Evolutionary conservation across 352 stramenopile genomes (phyloP).

Genomic region (Phytophthora lateralis): DNA sequence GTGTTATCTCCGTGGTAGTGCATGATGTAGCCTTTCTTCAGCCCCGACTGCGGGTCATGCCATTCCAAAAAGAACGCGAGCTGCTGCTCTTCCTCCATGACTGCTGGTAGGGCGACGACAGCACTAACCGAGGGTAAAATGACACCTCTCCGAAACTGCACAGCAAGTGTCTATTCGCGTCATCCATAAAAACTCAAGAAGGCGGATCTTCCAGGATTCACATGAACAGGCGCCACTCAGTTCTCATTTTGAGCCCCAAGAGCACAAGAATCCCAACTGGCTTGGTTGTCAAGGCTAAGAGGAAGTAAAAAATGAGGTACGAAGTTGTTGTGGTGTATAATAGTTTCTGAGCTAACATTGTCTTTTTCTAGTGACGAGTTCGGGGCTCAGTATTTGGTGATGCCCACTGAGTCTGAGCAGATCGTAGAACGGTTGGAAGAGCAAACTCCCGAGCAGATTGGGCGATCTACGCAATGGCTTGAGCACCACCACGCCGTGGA

Average conservation of each 20-base stretch:
- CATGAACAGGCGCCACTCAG: slow-evolving; percentile 28
- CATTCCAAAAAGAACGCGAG: slow-evolving; percentile 83
- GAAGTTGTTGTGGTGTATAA: slow-evolving; percentile 3
- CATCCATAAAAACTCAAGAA: neutral
- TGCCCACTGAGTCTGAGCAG: slow-evolving; percentile 83
- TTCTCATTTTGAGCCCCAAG: slow-evolving; percentile 22
- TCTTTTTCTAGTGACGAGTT: slow-evolving; percentile 28
- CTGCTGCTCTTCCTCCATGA: slow-evolving; percentile 58
- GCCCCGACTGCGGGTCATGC: slow-evolving; percentile 72
- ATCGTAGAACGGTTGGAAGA: slow-evolving; percentile 77
- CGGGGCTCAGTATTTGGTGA: slow-evolving; percentile 61
- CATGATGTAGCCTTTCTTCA: slow-evolving; percentile 75
- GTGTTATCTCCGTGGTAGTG: slow-evolving; percentile 77
- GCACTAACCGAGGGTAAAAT: neutral
- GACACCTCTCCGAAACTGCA: neutral
- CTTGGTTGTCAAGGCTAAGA: neutral
- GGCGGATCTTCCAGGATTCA: slow-evolving; percentile 31
- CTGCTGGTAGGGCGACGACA: neutral
- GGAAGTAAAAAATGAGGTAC: slow-evolving; percentile 25
- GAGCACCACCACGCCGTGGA: slow-evolving; percentile 88
- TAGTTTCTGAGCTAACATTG: slow-evolving; percentile 1
- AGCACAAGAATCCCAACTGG: neutral
- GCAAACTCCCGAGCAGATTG: slow-evolving; percentile 69
- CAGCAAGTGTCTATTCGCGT: slow-evolving; percentile 19
- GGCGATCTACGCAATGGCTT: slow-evolving; percentile 75